phyloP scores from a whole-genome alignment of 169 alveolate genomes.

The Perkinsus marinus region DNA sequence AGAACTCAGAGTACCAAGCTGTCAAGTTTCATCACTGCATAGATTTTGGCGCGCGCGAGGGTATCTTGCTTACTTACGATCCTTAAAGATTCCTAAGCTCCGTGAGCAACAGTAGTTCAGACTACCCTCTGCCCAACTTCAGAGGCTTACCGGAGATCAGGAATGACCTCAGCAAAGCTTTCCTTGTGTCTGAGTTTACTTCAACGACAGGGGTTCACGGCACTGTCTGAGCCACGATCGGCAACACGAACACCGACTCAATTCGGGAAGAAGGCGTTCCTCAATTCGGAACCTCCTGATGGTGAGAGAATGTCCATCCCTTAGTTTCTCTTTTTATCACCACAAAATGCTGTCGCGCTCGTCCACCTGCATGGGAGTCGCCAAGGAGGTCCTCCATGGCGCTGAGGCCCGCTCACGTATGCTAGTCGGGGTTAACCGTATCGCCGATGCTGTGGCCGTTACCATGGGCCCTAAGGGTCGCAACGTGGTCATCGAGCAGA shows the following conservation, averaged over 20 bases:
- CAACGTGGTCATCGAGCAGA: slow-evolving; percentile 88
- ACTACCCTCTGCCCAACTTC: neutral
- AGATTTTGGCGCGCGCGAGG: no score
- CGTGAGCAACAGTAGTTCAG: neutral
- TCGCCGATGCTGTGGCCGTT: slow-evolving; percentile 97
- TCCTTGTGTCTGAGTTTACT: neutral
- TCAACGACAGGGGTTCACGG: no score
- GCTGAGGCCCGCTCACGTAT: slow-evolving; percentile 17
- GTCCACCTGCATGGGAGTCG: slow-evolving; percentile 2
- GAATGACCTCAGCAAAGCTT: neutral
- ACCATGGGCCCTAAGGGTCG: slow-evolving; percentile 99
- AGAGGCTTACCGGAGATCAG: neutral
- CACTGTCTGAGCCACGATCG: no score
- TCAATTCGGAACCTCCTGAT: neutral
- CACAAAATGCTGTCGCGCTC: neutral
- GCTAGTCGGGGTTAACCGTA: slow-evolving; percentile 35
- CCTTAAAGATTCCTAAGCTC: neutral
- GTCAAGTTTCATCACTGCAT: no score
- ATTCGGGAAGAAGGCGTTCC: neutral
- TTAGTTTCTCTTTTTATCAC: neutral
- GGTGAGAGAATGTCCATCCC: no score
- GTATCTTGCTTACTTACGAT: neutral
- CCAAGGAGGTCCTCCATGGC: slow-evolving; percentile 13
- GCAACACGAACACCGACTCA: no score
- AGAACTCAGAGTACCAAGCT: no score